Evolutionary conservation across 371 early-diverging fungal species (phyloP).

Genomic region (Zychaea mexicana): DNA sequence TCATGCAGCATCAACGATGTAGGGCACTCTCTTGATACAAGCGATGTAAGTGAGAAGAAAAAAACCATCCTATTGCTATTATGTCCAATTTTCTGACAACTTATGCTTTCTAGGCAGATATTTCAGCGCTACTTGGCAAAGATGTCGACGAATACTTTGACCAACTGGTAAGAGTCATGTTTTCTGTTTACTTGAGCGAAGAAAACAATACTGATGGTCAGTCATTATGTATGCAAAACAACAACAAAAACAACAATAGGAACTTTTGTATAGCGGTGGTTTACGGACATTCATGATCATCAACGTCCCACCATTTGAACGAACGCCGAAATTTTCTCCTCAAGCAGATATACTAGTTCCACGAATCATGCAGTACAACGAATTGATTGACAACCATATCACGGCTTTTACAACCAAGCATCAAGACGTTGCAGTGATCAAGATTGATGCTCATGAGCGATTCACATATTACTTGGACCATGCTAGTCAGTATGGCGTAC

Average conservation of each 20-base stretch:
- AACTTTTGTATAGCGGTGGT: background rate
- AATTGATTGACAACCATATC: background rate
- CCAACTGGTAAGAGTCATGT: constrained; percentile 7
- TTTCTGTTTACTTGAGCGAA: no score
- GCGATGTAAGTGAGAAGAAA: background rate
- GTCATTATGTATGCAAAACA: no score
- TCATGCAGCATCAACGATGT: constrained; percentile 10
- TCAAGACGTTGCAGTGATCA: background rate
- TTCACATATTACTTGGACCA: background rate
- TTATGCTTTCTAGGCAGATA: background rate
- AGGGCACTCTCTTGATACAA: background rate
- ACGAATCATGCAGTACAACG: background rate
- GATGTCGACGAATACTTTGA: background rate
- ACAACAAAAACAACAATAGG: background rate
- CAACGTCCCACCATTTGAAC: constrained; percentile 8
- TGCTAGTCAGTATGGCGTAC: background rate
- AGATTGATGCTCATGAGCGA: constrained; percentile 5
- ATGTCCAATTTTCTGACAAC: no score
- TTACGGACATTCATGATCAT: background rate
- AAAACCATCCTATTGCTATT: no score
- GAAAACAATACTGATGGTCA: no score
- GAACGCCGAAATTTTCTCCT: background rate
- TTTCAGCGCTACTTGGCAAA: background rate
- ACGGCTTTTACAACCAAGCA: background rate
- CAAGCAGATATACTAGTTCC: background rate